These are phyloP conservation scores for Hyphodiscus sp. DNA, from an alignment of 2,329 filamentous ascomycete species.

Conservation along the genomic window DNA sequence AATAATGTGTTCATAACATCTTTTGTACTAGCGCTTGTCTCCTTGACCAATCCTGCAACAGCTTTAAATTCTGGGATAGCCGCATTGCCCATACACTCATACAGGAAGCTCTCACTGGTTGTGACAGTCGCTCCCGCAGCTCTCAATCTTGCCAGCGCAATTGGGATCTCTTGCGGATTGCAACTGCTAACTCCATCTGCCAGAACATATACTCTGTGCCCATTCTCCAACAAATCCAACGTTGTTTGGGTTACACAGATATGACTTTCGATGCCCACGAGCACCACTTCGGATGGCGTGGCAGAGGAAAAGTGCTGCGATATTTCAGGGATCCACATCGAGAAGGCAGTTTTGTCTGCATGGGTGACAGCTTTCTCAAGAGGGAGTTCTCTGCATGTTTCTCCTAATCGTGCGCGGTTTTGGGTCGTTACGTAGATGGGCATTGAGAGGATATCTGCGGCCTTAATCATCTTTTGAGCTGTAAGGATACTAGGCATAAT, in stretches of 20 bases:
- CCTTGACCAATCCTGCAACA: conserved; percentile 73
- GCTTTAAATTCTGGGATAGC: conserved; percentile 63
- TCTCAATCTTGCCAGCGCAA: conserved; percentile 72
- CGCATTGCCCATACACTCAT: conserved; percentile 84
- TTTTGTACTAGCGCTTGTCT: conserved; percentile 64
- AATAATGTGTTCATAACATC: conserved; percentile 59
- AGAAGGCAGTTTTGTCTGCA: conserved; percentile 84
- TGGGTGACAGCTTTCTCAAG: conserved; percentile 46
- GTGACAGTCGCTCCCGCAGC: conserved; percentile 73
- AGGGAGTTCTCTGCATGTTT: conserved; percentile 67
- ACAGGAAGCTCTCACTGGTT: conserved; percentile 82
- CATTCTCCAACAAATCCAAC: conserved; percentile 67
- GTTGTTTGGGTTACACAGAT: conserved; percentile 93
- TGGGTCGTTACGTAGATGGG: conserved; percentile 86
- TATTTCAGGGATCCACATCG: conserved; percentile 73
- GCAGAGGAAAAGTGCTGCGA: conserved; percentile 33
- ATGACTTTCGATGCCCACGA: conserved; percentile 89
- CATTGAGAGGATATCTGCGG: conserved; percentile 59
- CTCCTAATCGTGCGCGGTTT: conserved; percentile 69
- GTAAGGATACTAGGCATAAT: conserved; percentile 50
- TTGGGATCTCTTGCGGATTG: conserved; percentile 71
- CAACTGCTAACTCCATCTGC: conserved; percentile 87
- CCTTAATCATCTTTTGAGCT: conserved; percentile 61
- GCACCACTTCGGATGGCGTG: conserved; percentile 53
- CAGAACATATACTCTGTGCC: conserved; percentile 78